phyloP scores from a whole-genome alignment of 148 eudicot genomes.

The Heliosperma pusillum region DNA sequence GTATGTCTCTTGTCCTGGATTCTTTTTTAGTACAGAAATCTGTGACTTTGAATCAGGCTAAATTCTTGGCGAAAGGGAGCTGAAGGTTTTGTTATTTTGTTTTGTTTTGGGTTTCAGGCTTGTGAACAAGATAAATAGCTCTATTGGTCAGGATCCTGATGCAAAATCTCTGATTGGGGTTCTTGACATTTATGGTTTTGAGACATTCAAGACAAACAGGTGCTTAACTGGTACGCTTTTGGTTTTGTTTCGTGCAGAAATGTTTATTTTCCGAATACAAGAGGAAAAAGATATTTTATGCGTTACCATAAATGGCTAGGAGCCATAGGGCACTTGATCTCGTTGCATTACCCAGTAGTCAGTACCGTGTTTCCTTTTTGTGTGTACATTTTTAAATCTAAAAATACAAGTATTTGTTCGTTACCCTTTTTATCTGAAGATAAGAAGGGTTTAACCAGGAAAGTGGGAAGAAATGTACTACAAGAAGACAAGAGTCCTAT shows the following conservation, averaged over 20 bases:
- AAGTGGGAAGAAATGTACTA: not conserved
- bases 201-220: constrained; percentile 99
- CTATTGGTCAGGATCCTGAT: constrained; percentile 92
- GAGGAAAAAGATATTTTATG: constrained; percentile 16
- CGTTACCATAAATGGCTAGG: not conserved
- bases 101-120: constrained; percentile 46
- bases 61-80: not conserved
- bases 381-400: not conserved
- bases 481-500: not conserved
- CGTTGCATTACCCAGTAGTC: not conserved
- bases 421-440: not conserved
- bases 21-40: not conserved
- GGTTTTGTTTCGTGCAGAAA: constrained; percentile 38
- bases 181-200: constrained; percentile 94
- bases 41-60: not conserved
- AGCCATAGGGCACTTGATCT: not conserved
- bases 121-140: constrained; percentile 89
- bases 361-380: not conserved
- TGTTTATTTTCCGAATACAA: constrained; percentile 22
- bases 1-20: constrained; percentile 33
- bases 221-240: constrained; percentile 99
- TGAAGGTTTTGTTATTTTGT: constrained; percentile 13
- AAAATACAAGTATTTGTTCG: not conserved
- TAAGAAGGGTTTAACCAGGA: not conserved
- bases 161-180: constrained; percentile 82